These are phyloP conservation scores for Zea luxurians DNA, from an alignment of 176 grass and related monocot species.

Conservation along the genomic window DNA sequence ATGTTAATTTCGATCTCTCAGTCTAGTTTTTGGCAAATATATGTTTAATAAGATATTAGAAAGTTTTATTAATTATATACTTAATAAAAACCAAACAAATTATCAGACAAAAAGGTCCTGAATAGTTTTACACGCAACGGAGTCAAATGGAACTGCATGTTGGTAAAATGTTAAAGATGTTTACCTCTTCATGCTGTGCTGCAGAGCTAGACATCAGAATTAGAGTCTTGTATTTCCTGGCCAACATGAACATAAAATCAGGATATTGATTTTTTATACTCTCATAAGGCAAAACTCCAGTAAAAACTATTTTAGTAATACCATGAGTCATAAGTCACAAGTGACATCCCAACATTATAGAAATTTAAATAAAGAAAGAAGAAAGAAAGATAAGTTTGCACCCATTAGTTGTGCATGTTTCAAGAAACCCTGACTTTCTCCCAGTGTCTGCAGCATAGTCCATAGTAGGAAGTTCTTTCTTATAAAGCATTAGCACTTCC, in stretches of 20 bases:
- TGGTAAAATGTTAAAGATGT: constrained; percentile 20
- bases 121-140: not conserved
- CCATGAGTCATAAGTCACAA: not conserved
- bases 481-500: constrained; percentile 76
- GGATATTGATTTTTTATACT: not conserved
- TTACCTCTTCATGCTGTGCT: constrained; percentile 50
- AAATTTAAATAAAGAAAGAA: not conserved
- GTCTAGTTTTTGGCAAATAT: constrained; percentile 3
- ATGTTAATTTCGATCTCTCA: not conserved
- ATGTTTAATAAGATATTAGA: not conserved
- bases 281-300: not conserved
- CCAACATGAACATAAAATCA: constrained; percentile 27
- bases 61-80: not conserved
- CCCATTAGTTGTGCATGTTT: constrained; percentile 67
- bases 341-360: not conserved
- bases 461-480: constrained; percentile 83
- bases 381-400: constrained; percentile 27
- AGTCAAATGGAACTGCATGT: not conserved
- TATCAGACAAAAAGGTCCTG: not conserved
- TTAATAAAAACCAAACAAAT: constrained; percentile 10
- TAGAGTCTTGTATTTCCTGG: constrained; percentile 81
- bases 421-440: constrained; percentile 71
- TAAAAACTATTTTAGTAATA: not conserved
- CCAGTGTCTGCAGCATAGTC: constrained; percentile 81
- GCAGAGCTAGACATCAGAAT: constrained; percentile 47